phyloP scores from a whole-genome alignment of 495 filamentous ascomycete species.

The Letharia lupina region DNA sequence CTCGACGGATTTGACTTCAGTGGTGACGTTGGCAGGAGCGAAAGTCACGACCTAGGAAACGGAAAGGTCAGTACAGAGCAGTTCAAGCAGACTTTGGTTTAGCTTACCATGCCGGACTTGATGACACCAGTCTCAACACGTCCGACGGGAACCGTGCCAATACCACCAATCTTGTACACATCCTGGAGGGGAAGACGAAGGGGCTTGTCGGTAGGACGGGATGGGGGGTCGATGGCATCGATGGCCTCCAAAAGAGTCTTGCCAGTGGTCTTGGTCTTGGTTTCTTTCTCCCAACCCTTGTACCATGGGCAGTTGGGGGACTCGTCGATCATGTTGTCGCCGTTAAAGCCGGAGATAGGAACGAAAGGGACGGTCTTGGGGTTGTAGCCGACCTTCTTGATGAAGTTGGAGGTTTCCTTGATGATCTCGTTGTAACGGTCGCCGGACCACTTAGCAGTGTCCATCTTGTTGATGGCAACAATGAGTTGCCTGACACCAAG shows the following conservation, averaged over 20 bases:
- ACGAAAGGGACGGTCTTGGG: conserved; percentile 97
- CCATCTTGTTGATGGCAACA: conserved; percentile 99
- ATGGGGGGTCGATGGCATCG: conserved; percentile 87
- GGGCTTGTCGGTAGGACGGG: conserved; percentile 87
- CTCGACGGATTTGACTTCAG: conserved; percentile 99
- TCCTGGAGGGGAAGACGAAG: conserved; percentile 99
- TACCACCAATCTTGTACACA: conserved; percentile 99
- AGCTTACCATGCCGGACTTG: conserved; percentile 82
- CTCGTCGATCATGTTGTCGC: conserved; percentile 96
- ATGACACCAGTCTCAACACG: conserved; percentile 99
- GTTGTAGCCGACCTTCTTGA: conserved; percentile 99
- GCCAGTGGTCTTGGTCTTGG: conserved; percentile 81
- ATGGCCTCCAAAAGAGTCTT: conserved; percentile 99
- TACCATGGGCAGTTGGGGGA: conserved; percentile 98
- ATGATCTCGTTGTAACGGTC: conserved; percentile 96
- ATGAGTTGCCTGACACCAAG: conserved; percentile 99
- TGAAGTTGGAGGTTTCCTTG: conserved; percentile 99
- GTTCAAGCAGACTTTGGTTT: conserved; percentile 39
- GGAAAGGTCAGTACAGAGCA: neutral
- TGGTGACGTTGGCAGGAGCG: conserved; percentile 96
- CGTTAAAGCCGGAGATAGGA: conserved; percentile 99
- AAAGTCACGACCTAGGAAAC: conserved; percentile 46
- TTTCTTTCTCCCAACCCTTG: conserved; percentile 99
- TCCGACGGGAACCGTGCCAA: conserved; percentile 98
- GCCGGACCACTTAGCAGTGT: conserved; percentile 98